Base-by-base conservation (phyloP, 345 rosid species). In the Lepidium africanum region DNA sequence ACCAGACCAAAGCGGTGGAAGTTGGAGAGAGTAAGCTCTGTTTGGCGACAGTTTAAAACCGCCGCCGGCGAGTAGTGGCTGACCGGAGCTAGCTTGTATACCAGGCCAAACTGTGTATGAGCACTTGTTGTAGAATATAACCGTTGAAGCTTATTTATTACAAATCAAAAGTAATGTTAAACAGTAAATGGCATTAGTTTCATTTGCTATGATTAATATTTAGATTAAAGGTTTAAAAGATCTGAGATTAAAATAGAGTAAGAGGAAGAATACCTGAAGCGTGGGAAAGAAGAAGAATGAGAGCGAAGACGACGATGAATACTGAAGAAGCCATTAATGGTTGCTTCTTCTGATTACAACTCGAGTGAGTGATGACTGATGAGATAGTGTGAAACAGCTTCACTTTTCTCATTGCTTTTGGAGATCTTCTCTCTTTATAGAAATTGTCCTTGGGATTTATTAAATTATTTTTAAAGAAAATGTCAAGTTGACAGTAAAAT, bases 1-100 rank as follows among this genome's bases (percentile, higher is more conserved):
- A 41, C 86, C 89, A 2, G 85, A 85, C 85, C 85, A 81, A 9
- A 67, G 79, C 0, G 61, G 51, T 25, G 81, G 84, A 10, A 76
- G 78, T 2, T 72, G 27, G 37, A 84, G 68, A 10, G 59, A 35
- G 27, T 70, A 41, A 13, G 69, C 56, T 47, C 76, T 60, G 3
- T 79, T 77, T 0, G 84, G 59, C 5, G 51, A 59, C 3, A 84
- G 55, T 58, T 48, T 43, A 42, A 82, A 53, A 1, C 85, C 88
- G 7, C 84, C 84, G 12, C 75, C 55, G 47, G 58, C 45, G 16
- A 80, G 67, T 5, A 67, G 49, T 2, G 77, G 43, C 10, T 70
- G 72, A 21, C 84, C 84, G 30, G 80, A 66, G n/a, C 82, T 77
- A 8, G 79, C 40, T n/a, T 66, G 71, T 11, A 75, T 73, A 23